Conservation (phyloP, 1,284 basidiomycete genomes). For the Porodaedalea pini region DNA sequence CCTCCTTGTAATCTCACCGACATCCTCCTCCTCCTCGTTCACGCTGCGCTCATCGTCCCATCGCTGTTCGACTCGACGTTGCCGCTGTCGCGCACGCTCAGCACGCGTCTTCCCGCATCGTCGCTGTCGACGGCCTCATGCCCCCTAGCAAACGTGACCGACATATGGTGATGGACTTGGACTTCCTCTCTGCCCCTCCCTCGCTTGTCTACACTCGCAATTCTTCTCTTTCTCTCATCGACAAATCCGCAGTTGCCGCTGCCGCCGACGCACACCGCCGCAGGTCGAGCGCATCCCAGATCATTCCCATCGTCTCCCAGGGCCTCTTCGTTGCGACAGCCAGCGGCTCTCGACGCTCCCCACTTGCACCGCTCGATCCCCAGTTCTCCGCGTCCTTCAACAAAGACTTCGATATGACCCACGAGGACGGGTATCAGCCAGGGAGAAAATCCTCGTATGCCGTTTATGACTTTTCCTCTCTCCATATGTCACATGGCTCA, state of each 20-base stretch:
- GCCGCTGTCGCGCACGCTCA: not conserved
- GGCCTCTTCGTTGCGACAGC: conserved; percentile 9
- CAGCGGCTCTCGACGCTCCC: conserved; percentile 10
- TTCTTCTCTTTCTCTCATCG: conserved; percentile 5
- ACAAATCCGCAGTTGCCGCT: not conserved
- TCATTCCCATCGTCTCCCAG: conserved; percentile 17
- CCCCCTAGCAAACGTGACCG: conserved; percentile 9
- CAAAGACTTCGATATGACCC: conserved; percentile 15
- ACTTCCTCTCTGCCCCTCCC: not conserved
- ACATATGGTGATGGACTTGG: conserved; percentile 16
- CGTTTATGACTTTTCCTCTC: not conserved
- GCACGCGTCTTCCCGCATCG: conserved; percentile 11
- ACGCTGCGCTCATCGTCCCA: not conserved
- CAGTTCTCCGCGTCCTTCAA: conserved; percentile 13
- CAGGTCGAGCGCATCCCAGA: conserved; percentile 16
- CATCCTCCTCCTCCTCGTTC: not conserved
- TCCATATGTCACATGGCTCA: not conserved
- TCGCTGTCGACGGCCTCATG: conserved; percentile 15
- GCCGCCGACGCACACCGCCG: conserved; percentile 1
- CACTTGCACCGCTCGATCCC: conserved; percentile 21
- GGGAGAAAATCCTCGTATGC: conserved; percentile 18
- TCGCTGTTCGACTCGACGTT: not conserved
- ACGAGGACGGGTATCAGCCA: conserved; percentile 10
- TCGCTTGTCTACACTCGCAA: conserved; percentile 8
- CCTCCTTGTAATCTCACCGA: not conserved